A percentile compares a stretch with the other conserved stretches of the same genome.
These are phyloP conservation scores for Globisporangium sylvaticum DNA, from an alignment of 352 stramenopile genomes.

Conservation along the genomic window DNA sequence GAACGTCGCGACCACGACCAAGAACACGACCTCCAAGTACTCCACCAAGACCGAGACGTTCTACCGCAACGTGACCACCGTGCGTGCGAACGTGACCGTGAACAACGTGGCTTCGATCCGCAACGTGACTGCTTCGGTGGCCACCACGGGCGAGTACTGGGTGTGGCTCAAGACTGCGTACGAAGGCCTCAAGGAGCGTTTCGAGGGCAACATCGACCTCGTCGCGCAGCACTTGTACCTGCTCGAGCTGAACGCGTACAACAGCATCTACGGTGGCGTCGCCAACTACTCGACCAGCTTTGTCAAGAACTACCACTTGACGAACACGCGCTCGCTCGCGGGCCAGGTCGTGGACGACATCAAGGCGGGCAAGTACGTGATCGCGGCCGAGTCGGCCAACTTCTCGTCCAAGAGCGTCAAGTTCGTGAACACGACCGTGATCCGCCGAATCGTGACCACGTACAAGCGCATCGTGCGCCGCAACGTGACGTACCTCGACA, in stretches of 20 bases:
- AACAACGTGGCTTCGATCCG: conserved; percentile 30
- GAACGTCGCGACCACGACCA: conserved; percentile 3
- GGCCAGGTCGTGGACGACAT: conserved; percentile 51
- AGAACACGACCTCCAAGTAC: conserved; percentile 20
- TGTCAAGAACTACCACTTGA: conserved; percentile 49
- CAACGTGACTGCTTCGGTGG: conserved; percentile 32
- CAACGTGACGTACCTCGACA: conserved; percentile 24
- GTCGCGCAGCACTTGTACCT: conserved; percentile 59
- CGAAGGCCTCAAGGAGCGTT: conserved; percentile 46
- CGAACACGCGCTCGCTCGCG: conserved; percentile 40
- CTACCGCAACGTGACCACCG: conserved; percentile 34
- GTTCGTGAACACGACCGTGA: conserved; percentile 41
- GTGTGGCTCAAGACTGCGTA: conserved; percentile 58
- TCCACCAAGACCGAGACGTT: conserved; percentile 22
- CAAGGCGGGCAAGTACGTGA: conserved; percentile 33
- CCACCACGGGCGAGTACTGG: conserved; percentile 59
- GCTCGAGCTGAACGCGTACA: conserved; percentile 58
- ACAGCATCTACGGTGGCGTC: conserved; percentile 41
- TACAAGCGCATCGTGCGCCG: conserved; percentile 22
- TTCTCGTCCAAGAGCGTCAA: conserved; percentile 36
- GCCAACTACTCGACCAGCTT: conserved; percentile 44
- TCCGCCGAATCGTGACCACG: conserved; percentile 25
- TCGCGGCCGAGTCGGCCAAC: conserved; percentile 35
- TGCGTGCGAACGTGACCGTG: conserved; percentile 42
- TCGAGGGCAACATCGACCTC: conserved; percentile 56